These are phyloP conservation scores for Emergomyces orientalis DNA, from an alignment of 2,329 filamentous ascomycete species.

Conservation along the genomic window DNA sequence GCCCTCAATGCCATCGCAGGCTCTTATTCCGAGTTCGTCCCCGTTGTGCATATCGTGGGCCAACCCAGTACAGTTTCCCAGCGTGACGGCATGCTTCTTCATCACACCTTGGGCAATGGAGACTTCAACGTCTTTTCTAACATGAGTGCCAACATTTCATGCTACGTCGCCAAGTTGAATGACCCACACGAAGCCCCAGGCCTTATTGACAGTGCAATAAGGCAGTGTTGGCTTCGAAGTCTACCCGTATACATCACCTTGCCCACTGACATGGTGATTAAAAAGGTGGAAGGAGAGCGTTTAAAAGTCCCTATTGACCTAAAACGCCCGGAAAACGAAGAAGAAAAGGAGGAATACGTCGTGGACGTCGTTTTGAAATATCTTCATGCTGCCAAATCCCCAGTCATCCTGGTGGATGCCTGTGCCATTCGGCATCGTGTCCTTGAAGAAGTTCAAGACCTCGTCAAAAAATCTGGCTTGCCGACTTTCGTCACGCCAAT, in stretches of 20 bases:
- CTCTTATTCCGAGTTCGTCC: slow-evolving; percentile 63
- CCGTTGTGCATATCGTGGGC: slow-evolving; percentile 54
- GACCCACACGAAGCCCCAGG: slow-evolving; percentile 40
- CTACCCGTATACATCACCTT: slow-evolving; percentile 49
- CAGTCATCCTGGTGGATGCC: slow-evolving; percentile 69
- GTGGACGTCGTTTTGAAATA: slow-evolving; percentile 64
- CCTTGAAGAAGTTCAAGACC: slow-evolving; percentile 57
- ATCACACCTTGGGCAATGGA: slow-evolving; percentile 61
- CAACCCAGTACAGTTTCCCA: slow-evolving; percentile 41
- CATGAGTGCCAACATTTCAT: slow-evolving; percentile 43
- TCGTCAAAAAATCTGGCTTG: slow-evolving; percentile 61
- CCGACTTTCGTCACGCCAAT: slow-evolving; percentile 78
- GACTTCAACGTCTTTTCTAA: slow-evolving; percentile 44
- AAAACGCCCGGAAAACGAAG: slow-evolving; percentile 53
- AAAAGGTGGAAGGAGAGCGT: slow-evolving; percentile 62
- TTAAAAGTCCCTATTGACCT: slow-evolving; percentile 60
- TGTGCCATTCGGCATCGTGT: slow-evolving; percentile 69
- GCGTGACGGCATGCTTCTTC: slow-evolving; percentile 39
- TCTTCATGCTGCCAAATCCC: slow-evolving; percentile 60
- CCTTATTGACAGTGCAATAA: slow-evolving; percentile 45
- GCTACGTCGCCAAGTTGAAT: slow-evolving; percentile 41
- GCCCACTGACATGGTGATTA: slow-evolving; percentile 46
- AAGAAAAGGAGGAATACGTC: slow-evolving; percentile 63
- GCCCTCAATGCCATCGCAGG: slow-evolving; percentile 65
- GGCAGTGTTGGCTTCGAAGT: slow-evolving; percentile 44